Percentiles rank a stretch among this genome's conserved stretches.
phyloP scores from a whole-genome alignment of 2,329 filamentous ascomycete genomes.

The Xylariaceae sp. region DNA sequence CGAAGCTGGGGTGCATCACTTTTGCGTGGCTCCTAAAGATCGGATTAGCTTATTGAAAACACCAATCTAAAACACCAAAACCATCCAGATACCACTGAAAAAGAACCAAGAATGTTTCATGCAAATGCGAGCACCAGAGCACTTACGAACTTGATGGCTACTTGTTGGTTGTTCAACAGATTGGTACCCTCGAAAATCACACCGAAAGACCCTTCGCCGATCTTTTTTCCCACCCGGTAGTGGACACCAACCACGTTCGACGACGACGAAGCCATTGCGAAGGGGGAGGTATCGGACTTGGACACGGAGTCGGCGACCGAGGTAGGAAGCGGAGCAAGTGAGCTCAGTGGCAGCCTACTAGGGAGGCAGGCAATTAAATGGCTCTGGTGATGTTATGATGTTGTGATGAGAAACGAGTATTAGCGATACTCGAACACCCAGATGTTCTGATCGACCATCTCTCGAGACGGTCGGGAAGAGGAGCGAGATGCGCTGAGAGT shows the following conservation, averaged over 20 bases:
- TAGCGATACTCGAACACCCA: conserved; percentile 25
- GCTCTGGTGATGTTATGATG: not conserved
- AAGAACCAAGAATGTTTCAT: no score
- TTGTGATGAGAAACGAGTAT: conserved; percentile 21
- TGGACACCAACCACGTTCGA: conserved; percentile 98
- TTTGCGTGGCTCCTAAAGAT: conserved; percentile 84
- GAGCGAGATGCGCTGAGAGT: conserved; percentile 16
- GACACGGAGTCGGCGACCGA: conserved; percentile 11
- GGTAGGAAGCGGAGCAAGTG: conserved; percentile 4
- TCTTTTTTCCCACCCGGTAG: conserved; percentile 98
- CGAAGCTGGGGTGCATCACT: conserved; percentile 96
- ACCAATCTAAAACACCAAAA: no score
- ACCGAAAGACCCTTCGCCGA: conserved; percentile 96
- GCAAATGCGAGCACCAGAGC: no score
- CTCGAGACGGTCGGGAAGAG: conserved; percentile 20
- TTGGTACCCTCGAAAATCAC: conserved; percentile 99
- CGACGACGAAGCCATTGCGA: conserved; percentile 74
- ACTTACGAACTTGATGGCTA: conserved; percentile 98
- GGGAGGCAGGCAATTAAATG: no score
- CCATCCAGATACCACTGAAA: no score
- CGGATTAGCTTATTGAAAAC: conserved; percentile 7
- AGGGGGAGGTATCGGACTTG: conserved; percentile 4
- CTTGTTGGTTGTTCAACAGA: conserved; percentile 96
- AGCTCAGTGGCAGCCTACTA: no score
- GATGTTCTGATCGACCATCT: conserved; percentile 24